Evolutionary conservation across 1,284 basidiomycete genomes (phyloP), one percentile per base, ranked within the genome.

Genomic region (Laetiporus sulphureus): DNA sequence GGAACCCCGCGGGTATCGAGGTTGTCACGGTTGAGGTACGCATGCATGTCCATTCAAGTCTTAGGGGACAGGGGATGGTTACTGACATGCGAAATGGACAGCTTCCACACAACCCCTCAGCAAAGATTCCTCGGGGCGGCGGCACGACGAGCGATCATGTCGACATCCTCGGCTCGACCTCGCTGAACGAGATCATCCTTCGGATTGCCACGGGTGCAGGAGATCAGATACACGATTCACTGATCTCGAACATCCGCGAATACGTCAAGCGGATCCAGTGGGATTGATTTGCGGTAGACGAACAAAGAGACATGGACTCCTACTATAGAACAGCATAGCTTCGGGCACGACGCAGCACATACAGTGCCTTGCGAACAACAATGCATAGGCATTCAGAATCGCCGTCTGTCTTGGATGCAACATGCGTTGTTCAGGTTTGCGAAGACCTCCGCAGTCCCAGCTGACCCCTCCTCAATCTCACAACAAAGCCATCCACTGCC

Each of bases 1-100:
- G 93, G 88, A 99, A 99, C 62, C 96, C 96, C 1, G 86, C 83
- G n/a, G 78, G 86, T 13, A 90, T 94, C 54, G 72, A 79, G 52
- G 71, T 98, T 25, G 77, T 84, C 13, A 96, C 92, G 3, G 83
- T 94, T 49, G 94, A 97, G 73, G 80, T 84, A 49, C 49, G 69
- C 53, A 4, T 21, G 21, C 21, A 21, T 8, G n/a, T 20, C 2
- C 32, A 45, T 48, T 38, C 48, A 15, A 13, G 21, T 23, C 2
- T 31, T 37, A n/a, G n/a, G n/a, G n/a, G n/a, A n/a, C n/a, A n/a
- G n/a, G n/a, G n/a, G n/a, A n/a, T n/a, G n/a, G n/a, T n/a, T n/a
- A n/a, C n/a, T 18, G 27, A 29, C 27, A 29, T n/a, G 27, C 27
- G n/a, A n/a, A n/a, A n/a, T 16, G 24, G 31, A 3, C 47, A 91